Evolutionary conservation across 2,329 filamentous ascomycete genomes (phyloP).

Genomic region (Xylaria sp.): DNA sequence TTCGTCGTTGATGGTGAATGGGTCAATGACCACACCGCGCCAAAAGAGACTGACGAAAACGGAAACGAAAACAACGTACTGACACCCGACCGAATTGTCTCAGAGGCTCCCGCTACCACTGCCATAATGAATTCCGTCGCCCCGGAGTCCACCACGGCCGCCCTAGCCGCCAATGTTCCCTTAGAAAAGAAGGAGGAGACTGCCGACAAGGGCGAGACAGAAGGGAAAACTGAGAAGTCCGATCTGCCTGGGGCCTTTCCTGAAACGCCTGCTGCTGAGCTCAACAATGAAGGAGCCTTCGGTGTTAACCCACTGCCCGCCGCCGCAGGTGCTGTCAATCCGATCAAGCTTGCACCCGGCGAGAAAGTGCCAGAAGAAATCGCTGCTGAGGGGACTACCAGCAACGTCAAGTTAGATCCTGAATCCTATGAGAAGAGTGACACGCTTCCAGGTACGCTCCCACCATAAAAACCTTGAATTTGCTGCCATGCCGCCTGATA

Average conservation of each 20-base stretch:
- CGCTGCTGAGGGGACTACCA: conserved; percentile 74
- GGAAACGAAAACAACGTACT: conserved; percentile 96
- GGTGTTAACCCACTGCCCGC: conserved; percentile 71
- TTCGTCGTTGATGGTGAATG: conserved; percentile 95
- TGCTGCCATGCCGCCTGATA: background rate
- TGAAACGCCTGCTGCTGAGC: conserved; percentile 70
- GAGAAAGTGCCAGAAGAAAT: conserved; percentile 81
- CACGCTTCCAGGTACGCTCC: conserved; percentile 62
- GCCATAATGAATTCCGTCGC: conserved; percentile 73
- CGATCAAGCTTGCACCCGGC: conserved; percentile 80
- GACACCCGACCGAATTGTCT: conserved; percentile 74
- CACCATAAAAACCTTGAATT: conserved; percentile 8
- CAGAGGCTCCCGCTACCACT: conserved; percentile 58
- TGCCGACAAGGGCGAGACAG: conserved; percentile 37
- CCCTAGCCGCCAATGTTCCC: conserved; percentile 73
- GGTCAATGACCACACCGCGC: conserved; percentile 83
- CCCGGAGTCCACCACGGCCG: conserved; percentile 77
- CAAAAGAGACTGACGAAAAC: conserved; percentile 82
- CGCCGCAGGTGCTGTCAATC: conserved; percentile 75
- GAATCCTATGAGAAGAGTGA: conserved; percentile 88
- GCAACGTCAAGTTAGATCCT: conserved; percentile 80
- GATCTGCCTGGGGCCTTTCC: conserved; percentile 76
- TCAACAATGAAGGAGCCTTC: conserved; percentile 55
- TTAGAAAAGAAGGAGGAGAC: conserved; percentile 65
- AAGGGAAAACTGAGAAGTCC: conserved; percentile 49